Conservation (phyloP, 2,329 filamentous ascomycete genomes). For the Trichophyton equinum region DNA sequence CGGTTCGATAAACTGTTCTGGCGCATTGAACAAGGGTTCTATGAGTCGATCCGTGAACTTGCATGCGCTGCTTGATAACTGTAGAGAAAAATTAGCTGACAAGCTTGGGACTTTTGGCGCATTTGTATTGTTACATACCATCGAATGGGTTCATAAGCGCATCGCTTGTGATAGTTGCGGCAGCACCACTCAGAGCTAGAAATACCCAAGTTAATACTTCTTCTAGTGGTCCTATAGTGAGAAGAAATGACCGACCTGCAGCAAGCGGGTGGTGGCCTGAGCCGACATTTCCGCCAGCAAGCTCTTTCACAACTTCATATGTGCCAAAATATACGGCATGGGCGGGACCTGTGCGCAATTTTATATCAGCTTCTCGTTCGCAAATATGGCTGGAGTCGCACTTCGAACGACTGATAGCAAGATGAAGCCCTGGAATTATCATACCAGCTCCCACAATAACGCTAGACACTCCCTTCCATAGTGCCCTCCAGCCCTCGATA, state of each 20-base stretch:
- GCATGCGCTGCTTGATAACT: slow-evolving; percentile 99
- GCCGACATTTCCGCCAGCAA: slow-evolving; percentile 81
- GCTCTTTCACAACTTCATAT: slow-evolving; percentile 92
- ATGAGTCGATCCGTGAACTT: slow-evolving; percentile 91
- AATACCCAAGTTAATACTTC: slow-evolving; percentile 2
- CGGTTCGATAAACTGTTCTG: slow-evolving; percentile 69
- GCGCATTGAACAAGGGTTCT: slow-evolving; percentile 79
- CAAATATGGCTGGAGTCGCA: neutral
- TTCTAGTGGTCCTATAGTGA: neutral
- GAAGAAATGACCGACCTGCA: slow-evolving; percentile 51
- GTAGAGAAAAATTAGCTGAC: slow-evolving; percentile 8
- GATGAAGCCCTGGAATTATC: slow-evolving; percentile 17
- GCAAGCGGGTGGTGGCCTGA: slow-evolving; percentile 82
- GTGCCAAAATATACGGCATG: slow-evolving; percentile 98
- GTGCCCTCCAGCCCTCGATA: slow-evolving; percentile 74
- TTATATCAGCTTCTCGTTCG: neutral
- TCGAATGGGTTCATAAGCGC: slow-evolving; percentile 99
- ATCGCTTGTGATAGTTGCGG: slow-evolving; percentile 92
- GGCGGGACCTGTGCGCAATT: slow-evolving; percentile 57
- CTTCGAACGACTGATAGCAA: neutral
- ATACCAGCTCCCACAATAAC: slow-evolving; percentile 88
- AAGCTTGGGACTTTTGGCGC: neutral
- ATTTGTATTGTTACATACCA: slow-evolving; percentile 45
- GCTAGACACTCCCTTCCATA: slow-evolving; percentile 95
- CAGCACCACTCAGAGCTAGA: slow-evolving; percentile 78